Evolutionary conservation across 805 yeast genomes (phyloP).

Genomic region (Candida silvicultrix): DNA sequence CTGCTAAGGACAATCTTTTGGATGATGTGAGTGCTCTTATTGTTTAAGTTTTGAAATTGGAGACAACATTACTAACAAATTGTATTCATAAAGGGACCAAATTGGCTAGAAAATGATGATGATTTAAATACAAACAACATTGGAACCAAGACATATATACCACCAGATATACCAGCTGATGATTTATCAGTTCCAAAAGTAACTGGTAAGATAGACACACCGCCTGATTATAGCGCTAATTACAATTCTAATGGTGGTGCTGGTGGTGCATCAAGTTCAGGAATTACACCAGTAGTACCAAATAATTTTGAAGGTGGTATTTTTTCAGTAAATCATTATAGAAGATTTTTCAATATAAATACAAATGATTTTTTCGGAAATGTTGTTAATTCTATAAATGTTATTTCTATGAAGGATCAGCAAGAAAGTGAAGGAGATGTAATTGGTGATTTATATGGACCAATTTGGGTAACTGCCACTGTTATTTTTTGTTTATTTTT

Average conservation of each 20-base stretch:
- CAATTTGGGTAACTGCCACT: slow-evolving; percentile 86
- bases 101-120: slow-evolving; percentile 21
- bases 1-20: slow-evolving; percentile 4
- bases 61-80: neutral
- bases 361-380: slow-evolving; percentile 54
- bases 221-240: neutral
- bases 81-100: slow-evolving; percentile 1
- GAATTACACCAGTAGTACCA: neutral
- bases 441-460: slow-evolving; percentile 73
- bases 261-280: neutral
- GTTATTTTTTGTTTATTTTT: slow-evolving; percentile 70
- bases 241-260: no score
- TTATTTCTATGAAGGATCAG: slow-evolving; percentile 29
- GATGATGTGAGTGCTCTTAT: slow-evolving; percentile 7
- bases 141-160: slow-evolving; percentile 26
- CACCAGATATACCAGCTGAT: slow-evolving; percentile 22
- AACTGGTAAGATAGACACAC: slow-evolving; percentile 4
- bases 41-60: neutral
- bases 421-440: slow-evolving; percentile 28
- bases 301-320: slow-evolving; percentile 34
- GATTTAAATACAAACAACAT: slow-evolving; percentile 6
- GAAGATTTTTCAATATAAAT: slow-evolving; percentile 63
- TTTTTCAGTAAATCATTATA: slow-evolving; percentile 52
- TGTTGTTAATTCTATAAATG: slow-evolving; percentile 51
- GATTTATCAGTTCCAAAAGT: slow-evolving; percentile 4